Conservation (phyloP, 139 green algal species). For the Micromonas pusilla region DNA sequence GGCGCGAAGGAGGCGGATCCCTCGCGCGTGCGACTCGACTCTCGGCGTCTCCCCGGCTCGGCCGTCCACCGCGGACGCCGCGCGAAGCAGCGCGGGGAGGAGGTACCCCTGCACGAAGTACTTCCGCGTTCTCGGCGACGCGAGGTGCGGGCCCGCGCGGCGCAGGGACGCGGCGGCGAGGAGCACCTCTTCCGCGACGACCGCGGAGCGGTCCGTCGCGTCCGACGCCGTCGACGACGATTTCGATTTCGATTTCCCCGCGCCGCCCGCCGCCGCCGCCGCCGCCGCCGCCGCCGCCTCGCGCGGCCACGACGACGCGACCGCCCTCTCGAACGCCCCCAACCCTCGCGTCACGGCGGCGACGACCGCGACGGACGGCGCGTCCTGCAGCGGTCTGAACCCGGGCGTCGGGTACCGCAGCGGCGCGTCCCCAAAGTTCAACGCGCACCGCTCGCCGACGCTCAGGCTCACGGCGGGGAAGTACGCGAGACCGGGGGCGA, state of each 20-base stretch:
- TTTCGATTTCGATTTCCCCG: no score
- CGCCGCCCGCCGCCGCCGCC: no score
- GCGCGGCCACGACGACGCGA: background rate
- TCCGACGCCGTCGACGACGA: background rate
- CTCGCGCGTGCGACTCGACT: no score
- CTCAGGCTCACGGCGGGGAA: constrained; percentile 75
- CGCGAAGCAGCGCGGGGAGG: no score
- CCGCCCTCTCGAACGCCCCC: background rate
- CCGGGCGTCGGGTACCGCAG: constrained; percentile 66
- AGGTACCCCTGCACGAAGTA: no score
- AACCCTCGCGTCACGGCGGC: background rate
- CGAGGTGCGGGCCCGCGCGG: no score
- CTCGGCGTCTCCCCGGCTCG: no score
- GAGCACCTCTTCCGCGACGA: background rate
- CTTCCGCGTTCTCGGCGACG: no score
- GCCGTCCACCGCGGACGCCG: no score
- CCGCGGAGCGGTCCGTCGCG: background rate
- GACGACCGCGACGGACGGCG: constrained; percentile 28
- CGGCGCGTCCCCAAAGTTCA: constrained; percentile 73
- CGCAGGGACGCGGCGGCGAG: no score
- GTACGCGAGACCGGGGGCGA: constrained; percentile 60
- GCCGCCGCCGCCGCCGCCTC: no score
- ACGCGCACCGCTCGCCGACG: constrained; percentile 59
- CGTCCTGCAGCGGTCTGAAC: constrained; percentile 58
- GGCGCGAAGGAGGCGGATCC: no score